Base-by-base conservation (phyloP, 2,329 filamentous ascomycete species). In the Alternaria arbusti region DNA sequence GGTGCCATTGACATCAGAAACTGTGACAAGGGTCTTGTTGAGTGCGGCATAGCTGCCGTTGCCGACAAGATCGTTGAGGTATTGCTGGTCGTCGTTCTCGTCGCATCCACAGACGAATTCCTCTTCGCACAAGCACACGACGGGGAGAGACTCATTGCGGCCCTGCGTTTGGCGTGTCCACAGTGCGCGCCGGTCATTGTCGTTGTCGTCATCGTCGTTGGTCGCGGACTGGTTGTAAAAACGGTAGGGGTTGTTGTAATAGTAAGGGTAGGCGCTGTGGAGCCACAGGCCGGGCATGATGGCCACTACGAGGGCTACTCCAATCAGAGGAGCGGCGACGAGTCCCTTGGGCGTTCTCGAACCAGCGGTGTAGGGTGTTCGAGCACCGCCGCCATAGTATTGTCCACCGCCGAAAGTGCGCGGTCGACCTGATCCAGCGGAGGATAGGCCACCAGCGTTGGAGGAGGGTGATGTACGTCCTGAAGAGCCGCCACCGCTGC, bases 51-150 rank as follows among this genome's bases (percentile, higher is more conserved):
- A 89, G 66, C 84, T 88, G 36, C 83, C 84, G 32, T 85, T 83
- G 6, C 79, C 78, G 46, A 94, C 83, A 10, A 94, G 74, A 9
- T 86, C 84, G 66, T 86, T 81, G 62, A 91, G 80, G 75, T 90
- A 91, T 0, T 84, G 80, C n/a, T 79, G 82, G 68, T 88, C 83
- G 61, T 85, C 83, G 70, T 89, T 90, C 59, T 91, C 88, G 63
- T 94, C 91, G 74, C 91, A 94, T 6, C 88, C 86, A 72, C 91
- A 94, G 17, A 83, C 81, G 17, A 74, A 78, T 69, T 85, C 85
- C 60, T 84, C 71, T 63, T 85, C 84, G 79, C 90, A 93, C 25
- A 87, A 78, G 73, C 90, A 93, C 4, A 81, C 76, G 1, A 91
- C 87, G 0, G 87, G 85, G 62, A 87, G 84, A 9, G 83, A 87